These are phyloP conservation scores for Corylus heterophylla DNA, from an alignment of 306 rosid genomes.

Conservation along the genomic window DNA sequence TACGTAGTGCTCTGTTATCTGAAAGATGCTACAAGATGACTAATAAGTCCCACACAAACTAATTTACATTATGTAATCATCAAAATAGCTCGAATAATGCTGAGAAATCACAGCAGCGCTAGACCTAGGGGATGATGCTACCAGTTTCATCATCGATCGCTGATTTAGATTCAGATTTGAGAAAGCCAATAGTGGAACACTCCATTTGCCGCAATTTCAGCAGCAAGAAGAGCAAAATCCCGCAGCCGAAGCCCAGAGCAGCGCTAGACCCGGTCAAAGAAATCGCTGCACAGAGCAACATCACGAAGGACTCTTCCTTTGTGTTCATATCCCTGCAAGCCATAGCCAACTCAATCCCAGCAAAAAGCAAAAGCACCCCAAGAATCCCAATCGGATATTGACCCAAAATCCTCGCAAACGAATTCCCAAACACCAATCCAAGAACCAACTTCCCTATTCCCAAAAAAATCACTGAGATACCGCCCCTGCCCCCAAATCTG, in stretches of 20 bases:
- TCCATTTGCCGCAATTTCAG: constrained; percentile 63
- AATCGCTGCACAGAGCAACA: constrained; percentile 81
- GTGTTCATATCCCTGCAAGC: constrained; percentile 66
- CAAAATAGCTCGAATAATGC: background rate
- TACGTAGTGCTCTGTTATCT: too few relatives aligned
- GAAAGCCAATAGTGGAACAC: constrained; percentile 27
- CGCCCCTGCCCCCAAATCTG: constrained; percentile 80
- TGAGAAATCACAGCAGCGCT: background rate
- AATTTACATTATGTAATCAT: too few relatives aligned
- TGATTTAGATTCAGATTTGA: constrained; percentile 17
- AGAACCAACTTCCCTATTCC: constrained; percentile 60
- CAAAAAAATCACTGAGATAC: constrained; percentile 67
- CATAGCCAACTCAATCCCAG: constrained; percentile 77
- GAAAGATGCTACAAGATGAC: too few relatives aligned
- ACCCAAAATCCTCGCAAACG: constrained; percentile 54
- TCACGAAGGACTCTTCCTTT: constrained; percentile 66
- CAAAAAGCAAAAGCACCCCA: constrained; percentile 71
- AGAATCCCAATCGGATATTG: constrained; percentile 63
- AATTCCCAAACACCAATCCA: constrained; percentile 67
- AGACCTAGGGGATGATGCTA: constrained; percentile 26
- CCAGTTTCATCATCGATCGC: constrained; percentile 34
- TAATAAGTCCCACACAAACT: background rate
- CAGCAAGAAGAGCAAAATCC: constrained; percentile 56
- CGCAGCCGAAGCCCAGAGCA: constrained; percentile 73
- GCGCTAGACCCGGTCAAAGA: constrained; percentile 75